Evolutionary conservation across 1,284 basidiomycete genomes (phyloP).

Genomic region (Leccinum colubrinum): DNA sequence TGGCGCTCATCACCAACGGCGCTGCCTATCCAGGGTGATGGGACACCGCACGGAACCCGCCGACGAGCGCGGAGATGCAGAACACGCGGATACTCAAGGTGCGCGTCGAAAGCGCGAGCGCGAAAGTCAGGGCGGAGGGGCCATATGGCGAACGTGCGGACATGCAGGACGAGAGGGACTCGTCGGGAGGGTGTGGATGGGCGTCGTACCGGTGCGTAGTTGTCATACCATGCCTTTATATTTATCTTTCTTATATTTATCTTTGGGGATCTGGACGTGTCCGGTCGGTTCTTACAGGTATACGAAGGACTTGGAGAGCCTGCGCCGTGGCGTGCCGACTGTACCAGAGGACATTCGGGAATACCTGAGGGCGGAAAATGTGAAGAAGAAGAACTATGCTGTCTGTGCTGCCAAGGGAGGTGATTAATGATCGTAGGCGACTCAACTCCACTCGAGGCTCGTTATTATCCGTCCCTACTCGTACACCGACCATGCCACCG

Average conservation of each 20-base stretch:
- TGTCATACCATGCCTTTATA: background rate
- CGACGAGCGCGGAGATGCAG: conserved; percentile 24
- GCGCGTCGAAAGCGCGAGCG: conserved; percentile 20
- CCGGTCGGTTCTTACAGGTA: conserved; percentile 11
- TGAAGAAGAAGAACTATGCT: conserved; percentile 23
- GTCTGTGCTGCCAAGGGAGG: conserved; percentile 16
- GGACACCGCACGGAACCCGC: conserved; percentile 25
- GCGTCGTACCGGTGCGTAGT: conserved; percentile 23
- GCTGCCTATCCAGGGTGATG: conserved; percentile 24
- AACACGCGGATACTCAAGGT: conserved; percentile 27
- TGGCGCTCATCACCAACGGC: conserved; percentile 21
- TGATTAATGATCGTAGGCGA: background rate
- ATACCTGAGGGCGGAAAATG: conserved; percentile 22
- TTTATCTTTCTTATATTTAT: background rate
- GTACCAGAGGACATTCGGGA: conserved; percentile 23
- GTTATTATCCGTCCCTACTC: too few relatives aligned
- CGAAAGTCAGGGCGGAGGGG: conserved; percentile 24
- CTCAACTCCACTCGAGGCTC: too few relatives aligned
- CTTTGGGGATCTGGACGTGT: background rate
- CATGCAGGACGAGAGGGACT: conserved; percentile 14
- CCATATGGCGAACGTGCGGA: conserved; percentile 24
- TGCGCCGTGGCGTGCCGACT: conserved; percentile 12
- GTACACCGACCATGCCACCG: too few relatives aligned
- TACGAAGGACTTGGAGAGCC: conserved; percentile 29
- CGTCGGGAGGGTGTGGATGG: conserved; percentile 22